Evolutionary conservation across 1,284 basidiomycete genomes (phyloP).

Genomic region (Hypsizygus ulmarius): DNA sequence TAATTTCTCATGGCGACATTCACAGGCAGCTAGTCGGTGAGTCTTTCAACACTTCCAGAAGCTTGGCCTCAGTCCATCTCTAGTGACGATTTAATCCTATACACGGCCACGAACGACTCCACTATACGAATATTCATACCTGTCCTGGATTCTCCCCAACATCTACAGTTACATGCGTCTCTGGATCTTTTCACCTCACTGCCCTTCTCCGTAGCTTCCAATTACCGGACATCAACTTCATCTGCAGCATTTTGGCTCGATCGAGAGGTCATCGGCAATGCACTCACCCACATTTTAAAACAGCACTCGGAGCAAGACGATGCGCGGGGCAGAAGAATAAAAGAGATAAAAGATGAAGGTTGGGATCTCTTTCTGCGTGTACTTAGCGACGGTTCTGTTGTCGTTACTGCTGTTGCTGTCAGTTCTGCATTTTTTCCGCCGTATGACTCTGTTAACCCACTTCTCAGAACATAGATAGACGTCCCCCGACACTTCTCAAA

Average conservation of each 20-base stretch:
- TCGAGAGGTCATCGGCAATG: constrained; percentile 51
- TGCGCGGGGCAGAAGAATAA: constrained; percentile 43
- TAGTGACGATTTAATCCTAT: constrained; percentile 75
- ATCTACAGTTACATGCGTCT: constrained; percentile 80
- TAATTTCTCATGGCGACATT: constrained; percentile 67
- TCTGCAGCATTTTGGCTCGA: constrained; percentile 67
- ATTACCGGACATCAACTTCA: constrained; percentile 28
- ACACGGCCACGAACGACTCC: constrained; percentile 74
- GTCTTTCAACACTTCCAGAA: constrained; percentile 23
- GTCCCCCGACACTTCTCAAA: constrained; percentile 81
- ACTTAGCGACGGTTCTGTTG: constrained; percentile 65
- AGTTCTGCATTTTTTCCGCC: constrained; percentile 27
- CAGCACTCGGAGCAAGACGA: constrained; percentile 39
- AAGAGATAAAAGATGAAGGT: constrained; percentile 63
- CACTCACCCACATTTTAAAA: constrained; percentile 42
- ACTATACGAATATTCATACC: constrained; percentile 83
- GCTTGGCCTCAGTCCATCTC: constrained; percentile 5
- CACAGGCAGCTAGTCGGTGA: constrained; percentile 64
- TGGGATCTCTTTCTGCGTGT: constrained; percentile 81
- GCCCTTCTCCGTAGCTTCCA: constrained; percentile 37
- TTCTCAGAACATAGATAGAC: constrained; percentile 78
- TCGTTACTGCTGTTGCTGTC: constrained; percentile 74
- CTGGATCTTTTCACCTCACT: constrained; percentile 62
- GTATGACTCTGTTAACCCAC: constrained; percentile 5
- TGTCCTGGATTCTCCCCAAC: constrained; percentile 82